A percentile compares a stretch with the other conserved stretches of the same genome.
phyloP scores from a whole-genome alignment of 371 early-diverging fungal genomes.

The Smittium mucronatum region DNA sequence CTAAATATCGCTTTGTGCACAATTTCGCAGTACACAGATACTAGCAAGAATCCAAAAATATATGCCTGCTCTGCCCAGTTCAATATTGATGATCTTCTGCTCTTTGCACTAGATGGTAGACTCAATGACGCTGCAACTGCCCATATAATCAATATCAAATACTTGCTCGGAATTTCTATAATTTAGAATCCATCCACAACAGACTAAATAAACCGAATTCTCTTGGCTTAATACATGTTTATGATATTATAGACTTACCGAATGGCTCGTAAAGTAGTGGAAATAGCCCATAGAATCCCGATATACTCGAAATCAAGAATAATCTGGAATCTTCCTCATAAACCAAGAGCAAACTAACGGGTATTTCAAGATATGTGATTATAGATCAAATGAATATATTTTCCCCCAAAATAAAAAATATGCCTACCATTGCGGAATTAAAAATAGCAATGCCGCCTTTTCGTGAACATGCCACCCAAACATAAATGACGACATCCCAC shows the following conservation, averaged over 20 bases:
- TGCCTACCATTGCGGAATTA: constrained; percentile 45
- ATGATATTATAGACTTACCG: constrained; percentile 4
- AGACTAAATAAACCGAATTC: too few relatives aligned
- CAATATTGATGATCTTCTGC: constrained; percentile 19
- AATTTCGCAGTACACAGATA: constrained; percentile 47
- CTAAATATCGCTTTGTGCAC: constrained; percentile 42
- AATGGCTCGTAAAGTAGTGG: constrained; percentile 67
- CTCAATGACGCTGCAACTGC: constrained; percentile 32
- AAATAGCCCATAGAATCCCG: constrained; percentile 65
- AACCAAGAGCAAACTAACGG: constrained; percentile 24
- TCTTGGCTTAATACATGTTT: too few relatives aligned
- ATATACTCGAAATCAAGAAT: constrained; percentile 38
- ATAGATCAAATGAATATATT: not conserved
- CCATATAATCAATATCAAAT: constrained; percentile 42
- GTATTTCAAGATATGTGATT: constrained; percentile 32
- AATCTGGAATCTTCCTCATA: constrained; percentile 24
- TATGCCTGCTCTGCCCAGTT: constrained; percentile 45
- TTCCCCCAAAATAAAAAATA: not conserved
- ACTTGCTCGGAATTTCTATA: constrained; percentile 54
- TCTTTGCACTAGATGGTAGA: constrained; percentile 13
- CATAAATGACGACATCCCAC: constrained; percentile 75
- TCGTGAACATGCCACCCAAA: constrained; percentile 99
- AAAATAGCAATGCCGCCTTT: constrained; percentile 79
- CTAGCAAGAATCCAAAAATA: constrained; percentile 43
- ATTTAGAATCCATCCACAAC: too few relatives aligned